Evolutionary conservation across 345 rosid genomes (phyloP).

Genomic region (Eucalyptus regnans): DNA sequence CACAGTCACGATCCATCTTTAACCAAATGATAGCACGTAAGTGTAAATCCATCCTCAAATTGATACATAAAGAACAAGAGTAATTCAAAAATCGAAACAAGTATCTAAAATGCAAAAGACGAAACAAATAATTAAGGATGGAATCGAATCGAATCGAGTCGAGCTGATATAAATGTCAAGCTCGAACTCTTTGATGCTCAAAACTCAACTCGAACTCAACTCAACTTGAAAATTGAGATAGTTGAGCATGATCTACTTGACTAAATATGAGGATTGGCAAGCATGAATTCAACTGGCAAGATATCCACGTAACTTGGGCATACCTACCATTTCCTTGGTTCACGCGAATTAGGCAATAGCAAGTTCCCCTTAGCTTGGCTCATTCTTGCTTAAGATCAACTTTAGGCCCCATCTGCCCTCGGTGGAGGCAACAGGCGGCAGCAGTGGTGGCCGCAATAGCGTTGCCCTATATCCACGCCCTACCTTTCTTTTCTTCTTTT

Average conservation of each 20-base stretch:
- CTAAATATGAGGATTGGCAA: neutral
- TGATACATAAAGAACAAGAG: neutral
- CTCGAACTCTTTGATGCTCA: neutral
- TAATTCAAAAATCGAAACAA: neutral
- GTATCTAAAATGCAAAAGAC: neutral
- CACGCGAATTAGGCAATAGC: neutral
- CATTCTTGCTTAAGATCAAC: neutral
- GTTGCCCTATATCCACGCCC: neutral
- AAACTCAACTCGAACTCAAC: neutral
- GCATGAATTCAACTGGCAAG: too few relatives aligned
- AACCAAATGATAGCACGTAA: neutral
- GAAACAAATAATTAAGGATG: neutral
- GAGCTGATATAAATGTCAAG: neutral
- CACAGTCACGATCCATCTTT: neutral
- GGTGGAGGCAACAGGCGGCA: neutral
- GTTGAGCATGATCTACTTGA: neutral
- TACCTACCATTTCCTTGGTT: neutral
- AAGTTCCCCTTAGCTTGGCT: neutral
- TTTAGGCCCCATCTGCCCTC: neutral
- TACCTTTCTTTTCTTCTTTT: neutral
- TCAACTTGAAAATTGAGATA: neutral
- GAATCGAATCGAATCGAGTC: neutral
- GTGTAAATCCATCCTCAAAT: neutral
- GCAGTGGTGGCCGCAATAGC: neutral
- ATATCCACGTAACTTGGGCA: too few relatives aligned